Evolutionary conservation across 208 protist genomes (phyloP).

Genomic region (Trypanosoma brucei): DNA sequence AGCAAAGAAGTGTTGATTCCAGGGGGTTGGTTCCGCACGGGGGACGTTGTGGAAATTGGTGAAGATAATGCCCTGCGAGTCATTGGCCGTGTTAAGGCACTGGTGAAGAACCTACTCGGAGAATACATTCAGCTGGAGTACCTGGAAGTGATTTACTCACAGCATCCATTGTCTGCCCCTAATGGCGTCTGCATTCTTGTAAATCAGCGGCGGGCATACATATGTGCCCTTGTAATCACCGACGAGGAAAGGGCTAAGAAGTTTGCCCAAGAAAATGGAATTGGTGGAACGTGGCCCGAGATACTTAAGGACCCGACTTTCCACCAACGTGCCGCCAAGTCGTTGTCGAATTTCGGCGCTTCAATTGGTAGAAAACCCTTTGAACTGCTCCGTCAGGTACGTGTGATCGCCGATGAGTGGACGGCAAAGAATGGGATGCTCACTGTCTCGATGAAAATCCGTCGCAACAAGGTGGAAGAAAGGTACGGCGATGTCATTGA

Average conservation of each 20-base stretch:
- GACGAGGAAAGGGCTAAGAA: conserved; percentile 20
- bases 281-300: conserved; percentile 22
- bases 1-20: conserved; percentile 58
- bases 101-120: conserved; percentile 56
- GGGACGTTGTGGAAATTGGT: conserved; percentile 27
- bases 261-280: conserved; percentile 17
- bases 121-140: conserved; percentile 72
- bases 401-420: conserved; percentile 65
- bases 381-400: conserved; percentile 56
- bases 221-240: conserved; percentile 60
- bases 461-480: conserved; percentile 37
- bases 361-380: conserved; percentile 30
- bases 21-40: conserved; percentile 75
- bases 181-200: conserved; percentile 72
- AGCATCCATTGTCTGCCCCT: conserved; percentile 36
- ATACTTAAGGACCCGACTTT: conserved; percentile 38
- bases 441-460: conserved; percentile 70
- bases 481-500: conserved; percentile 54
- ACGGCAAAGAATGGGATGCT: conserved; percentile 71
- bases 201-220: conserved; percentile 50
- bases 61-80: conserved; percentile 31
- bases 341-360: conserved; percentile 39
- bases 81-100: conserved; percentile 57
- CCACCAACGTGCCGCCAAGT: conserved; percentile 38
- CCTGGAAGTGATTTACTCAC: conserved; percentile 53